Percentiles rank a stretch among this genome's conserved stretches.
Conservation (phyloP, 108 stramenopile genomes). For the Stephanodiscus triporus region DNA sequence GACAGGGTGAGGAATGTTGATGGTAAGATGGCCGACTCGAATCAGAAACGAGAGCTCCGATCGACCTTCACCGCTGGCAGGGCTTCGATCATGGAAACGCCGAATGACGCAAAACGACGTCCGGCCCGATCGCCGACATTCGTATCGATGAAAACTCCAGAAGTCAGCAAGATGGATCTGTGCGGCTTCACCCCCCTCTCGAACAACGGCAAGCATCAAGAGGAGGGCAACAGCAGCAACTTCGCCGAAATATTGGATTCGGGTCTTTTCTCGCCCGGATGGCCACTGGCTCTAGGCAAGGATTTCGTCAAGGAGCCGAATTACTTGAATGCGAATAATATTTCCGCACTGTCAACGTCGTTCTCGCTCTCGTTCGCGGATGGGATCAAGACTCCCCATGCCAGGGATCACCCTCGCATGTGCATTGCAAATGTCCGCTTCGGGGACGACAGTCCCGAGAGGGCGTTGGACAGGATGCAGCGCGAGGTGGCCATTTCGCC, state of each 20-base stretch:
- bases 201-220: conserved; percentile 14
- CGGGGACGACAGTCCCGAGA: conserved; percentile 20
- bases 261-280: conserved; percentile 33
- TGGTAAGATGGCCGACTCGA: conserved; percentile 1
- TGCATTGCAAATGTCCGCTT: conserved; percentile 51
- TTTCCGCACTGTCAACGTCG: conserved; percentile 6
- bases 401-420: conserved; percentile 35
- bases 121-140: conserved; percentile 10
- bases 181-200: conserved; percentile 45
- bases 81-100: conserved; percentile 42
- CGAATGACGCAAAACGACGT: conserved; percentile 14
- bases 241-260: conserved; percentile 31
- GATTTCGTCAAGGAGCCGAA: conserved; percentile 28
- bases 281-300: conserved; percentile 22
- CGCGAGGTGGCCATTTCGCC: conserved; percentile 48
- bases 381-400: conserved; percentile 42
- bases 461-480: conserved; percentile 20
- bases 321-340: background rate
- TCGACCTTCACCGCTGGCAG: conserved; percentile 34
- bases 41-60: conserved; percentile 24
- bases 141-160: conserved; percentile 35
- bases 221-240: background rate
- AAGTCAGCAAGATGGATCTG: conserved; percentile 21
- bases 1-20: background rate
- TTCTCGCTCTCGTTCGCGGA: conserved; percentile 28